Evolutionary conservation across 495 filamentous ascomycete genomes (phyloP), one percentile per base, ranked within the genome.

Genomic region (Hypoxylon lienhwacheense): DNA sequence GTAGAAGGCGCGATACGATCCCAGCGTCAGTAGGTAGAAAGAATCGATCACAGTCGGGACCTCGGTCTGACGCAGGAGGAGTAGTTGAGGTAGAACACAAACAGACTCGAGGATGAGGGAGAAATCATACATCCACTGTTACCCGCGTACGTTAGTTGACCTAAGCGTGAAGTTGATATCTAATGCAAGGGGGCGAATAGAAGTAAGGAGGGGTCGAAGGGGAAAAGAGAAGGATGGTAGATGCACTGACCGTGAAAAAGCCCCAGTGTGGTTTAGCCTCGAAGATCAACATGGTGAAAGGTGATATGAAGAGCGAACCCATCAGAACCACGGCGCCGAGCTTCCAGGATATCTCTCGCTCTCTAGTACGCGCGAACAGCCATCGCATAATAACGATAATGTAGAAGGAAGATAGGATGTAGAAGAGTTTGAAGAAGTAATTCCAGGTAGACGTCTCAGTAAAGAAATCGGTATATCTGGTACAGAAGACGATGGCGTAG

Each of bases 21-120:
- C 95, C 1, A 97, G 79, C 4, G 89, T 83, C 21, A 92, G 73
- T 34, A 97, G 85, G 70, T 98, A 98, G 72, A 87, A 96, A 5
- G 89, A 93, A 64, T 95, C 89, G 71, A 98, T 91, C 28, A 96
- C 93, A 7, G 95, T 97, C 2, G 93, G 95, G 2, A 97, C 90
- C 24, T 85, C 90, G 15, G 93, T 97, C 66, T 97, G 90, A 35
- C 93, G 87, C 17, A 97, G 83, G 17, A 97, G 82, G 8, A 96
- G 78, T 0, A 97, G 83, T 63, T 98, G 93, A 0, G 95, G 95
- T 11, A 97, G 80, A 7, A 97, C 83, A 67, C 85, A 90, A 37
- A 96, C 81, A 17, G 90, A 91, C 71, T 98, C 95, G 44, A 97
- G 84, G 44, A 93, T 85, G 26, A 91, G 82, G 7, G 89, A 95